A percentile compares a stretch with the other conserved stretches of the same genome.
phyloP scores from a whole-genome alignment of 352 stramenopile species.

The Pseudoperonospora humuli region DNA sequence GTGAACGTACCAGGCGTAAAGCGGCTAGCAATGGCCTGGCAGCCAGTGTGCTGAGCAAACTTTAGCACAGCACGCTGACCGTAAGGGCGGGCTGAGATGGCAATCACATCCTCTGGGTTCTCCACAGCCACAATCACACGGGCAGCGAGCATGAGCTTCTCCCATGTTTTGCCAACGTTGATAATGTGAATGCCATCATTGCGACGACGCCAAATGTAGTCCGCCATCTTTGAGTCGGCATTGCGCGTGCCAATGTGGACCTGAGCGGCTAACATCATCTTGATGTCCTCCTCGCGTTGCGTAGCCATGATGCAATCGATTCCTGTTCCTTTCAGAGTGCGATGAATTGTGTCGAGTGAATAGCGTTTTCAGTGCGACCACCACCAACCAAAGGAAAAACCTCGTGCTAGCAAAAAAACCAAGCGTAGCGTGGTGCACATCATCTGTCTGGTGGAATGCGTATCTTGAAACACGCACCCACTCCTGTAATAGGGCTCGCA shows the following conservation, averaged over 20 bases:
- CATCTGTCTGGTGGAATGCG: no score
- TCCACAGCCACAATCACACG: constrained; percentile 99
- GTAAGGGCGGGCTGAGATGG: constrained; percentile 98
- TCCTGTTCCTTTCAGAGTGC: constrained; percentile 39
- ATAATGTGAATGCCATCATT: constrained; percentile 99
- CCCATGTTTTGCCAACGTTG: constrained; percentile 99
- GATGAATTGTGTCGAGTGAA: constrained; percentile 42
- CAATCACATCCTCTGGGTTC: constrained; percentile 99
- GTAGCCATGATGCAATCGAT: constrained; percentile 70
- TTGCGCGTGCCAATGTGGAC: constrained; percentile 99
- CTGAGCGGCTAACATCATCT: constrained; percentile 99
- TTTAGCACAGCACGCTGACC: constrained; percentile 99
- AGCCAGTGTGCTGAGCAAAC: constrained; percentile 99
- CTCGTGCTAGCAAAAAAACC: no score
- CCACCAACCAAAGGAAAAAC: no score
- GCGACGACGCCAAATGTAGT: constrained; percentile 99
- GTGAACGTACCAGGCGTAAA: constrained; percentile 99
- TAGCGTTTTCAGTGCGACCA: no score
- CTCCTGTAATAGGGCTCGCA: no score
- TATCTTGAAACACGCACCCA: no score
- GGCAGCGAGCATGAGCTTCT: constrained; percentile 99
- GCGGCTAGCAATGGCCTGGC: constrained; percentile 95
- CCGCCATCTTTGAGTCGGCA: constrained; percentile 97
- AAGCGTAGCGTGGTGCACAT: no score
- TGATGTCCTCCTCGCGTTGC: constrained; percentile 98